These are phyloP conservation scores for Ceriops decandra DNA, from an alignment of 345 rosid genomes.

Conservation along the genomic window DNA sequence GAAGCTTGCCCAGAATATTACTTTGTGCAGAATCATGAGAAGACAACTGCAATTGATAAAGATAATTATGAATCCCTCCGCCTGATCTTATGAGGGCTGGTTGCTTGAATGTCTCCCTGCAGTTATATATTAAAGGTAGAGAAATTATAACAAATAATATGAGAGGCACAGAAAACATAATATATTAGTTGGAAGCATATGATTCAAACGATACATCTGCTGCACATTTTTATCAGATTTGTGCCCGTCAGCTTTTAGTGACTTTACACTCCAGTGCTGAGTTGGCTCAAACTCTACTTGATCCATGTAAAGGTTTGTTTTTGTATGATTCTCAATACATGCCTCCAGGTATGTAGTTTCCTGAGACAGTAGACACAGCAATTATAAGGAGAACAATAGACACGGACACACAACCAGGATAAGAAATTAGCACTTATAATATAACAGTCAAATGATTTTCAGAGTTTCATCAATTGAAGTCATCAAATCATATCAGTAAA, in stretches of 20 bases:
- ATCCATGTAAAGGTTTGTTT: slow-evolving; percentile 87
- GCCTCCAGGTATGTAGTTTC: slow-evolving; percentile 88
- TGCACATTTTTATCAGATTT: slow-evolving; percentile 32
- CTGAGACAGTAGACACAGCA: slow-evolving; percentile 39
- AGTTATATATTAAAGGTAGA: slow-evolving; percentile 6
- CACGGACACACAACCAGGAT: background rate
- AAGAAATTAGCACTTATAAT: too few species aligned
- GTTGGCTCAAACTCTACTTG: slow-evolving; percentile 99
- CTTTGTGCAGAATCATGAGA: slow-evolving; percentile 45
- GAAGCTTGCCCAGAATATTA: slow-evolving; percentile 89
- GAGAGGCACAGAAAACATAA: background rate
- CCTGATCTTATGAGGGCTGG: slow-evolving; percentile 81
- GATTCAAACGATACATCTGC: background rate
- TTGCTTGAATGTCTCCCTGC: slow-evolving; percentile 58
- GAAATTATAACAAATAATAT: background rate
- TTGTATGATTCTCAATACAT: slow-evolving; percentile 92
- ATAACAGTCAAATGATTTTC: too few species aligned
- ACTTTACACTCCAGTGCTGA: slow-evolving; percentile 67
- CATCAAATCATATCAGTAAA: background rate
- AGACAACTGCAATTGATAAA: slow-evolving; percentile 58
- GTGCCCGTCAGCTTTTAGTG: slow-evolving; percentile 52
- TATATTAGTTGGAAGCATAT: background rate
- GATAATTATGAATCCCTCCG: slow-evolving; percentile 88
- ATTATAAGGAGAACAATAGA: background rate
- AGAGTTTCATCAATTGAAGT: too few species aligned